Conservation (phyloP, 495 filamentous ascomycete species). For the Xylaria cubensis region DNA sequence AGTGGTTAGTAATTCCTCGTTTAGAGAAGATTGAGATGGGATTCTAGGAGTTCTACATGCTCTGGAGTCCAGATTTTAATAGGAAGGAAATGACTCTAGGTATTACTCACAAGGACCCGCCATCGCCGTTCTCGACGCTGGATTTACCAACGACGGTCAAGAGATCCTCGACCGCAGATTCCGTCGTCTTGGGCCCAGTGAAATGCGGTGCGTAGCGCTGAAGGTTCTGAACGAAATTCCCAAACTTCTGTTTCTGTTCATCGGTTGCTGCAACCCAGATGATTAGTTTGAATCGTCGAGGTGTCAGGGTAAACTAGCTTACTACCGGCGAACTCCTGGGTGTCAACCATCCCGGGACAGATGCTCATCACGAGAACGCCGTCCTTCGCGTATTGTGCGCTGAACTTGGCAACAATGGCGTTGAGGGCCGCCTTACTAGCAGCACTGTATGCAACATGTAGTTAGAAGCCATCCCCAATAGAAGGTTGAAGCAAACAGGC, state of each 20-base stretch:
- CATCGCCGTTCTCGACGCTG: slow-evolving; percentile 56
- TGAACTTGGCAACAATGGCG: slow-evolving; percentile 52
- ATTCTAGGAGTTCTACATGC: background rate
- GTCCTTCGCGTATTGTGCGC: slow-evolving; percentile 53
- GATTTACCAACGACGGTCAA: slow-evolving; percentile 49
- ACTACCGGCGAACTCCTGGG: slow-evolving; percentile 22
- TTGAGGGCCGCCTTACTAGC: slow-evolving; percentile 54
- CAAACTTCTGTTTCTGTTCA: slow-evolving; percentile 43
- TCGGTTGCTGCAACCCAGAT: slow-evolving; percentile 41
- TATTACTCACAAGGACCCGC: slow-evolving; percentile 48
- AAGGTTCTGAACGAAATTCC: slow-evolving; percentile 46
- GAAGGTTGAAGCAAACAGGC: background rate
- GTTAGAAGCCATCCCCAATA: background rate
- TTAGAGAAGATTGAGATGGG: background rate
- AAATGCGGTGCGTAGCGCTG: slow-evolving; percentile 55
- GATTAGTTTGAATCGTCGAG: background rate
- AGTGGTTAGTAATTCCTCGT: background rate
- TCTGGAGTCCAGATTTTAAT: background rate
- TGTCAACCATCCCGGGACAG: slow-evolving; percentile 57
- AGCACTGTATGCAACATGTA: slow-evolving; percentile 34
- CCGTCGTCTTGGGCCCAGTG: slow-evolving; percentile 50
- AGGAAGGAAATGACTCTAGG: background rate
- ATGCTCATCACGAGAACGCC: slow-evolving; percentile 59
- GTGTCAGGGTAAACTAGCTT: background rate
- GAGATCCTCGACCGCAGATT: slow-evolving; percentile 50